Conservation (phyloP, 139 green algal genomes). For the Tetradesmus obliquus region DNA sequence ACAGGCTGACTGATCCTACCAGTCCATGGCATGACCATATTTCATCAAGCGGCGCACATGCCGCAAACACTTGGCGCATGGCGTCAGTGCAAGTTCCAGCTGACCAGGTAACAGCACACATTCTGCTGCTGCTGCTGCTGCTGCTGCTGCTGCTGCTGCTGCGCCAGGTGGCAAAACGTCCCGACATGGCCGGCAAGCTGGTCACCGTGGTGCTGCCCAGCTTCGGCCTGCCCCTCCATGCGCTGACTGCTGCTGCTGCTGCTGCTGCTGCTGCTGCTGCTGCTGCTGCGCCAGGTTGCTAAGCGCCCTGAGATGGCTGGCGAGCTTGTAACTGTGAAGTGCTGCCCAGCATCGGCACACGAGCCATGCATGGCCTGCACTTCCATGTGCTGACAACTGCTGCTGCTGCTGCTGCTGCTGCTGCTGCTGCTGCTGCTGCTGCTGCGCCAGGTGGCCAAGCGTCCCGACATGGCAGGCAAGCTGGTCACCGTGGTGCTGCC, state of each 20-base stretch:
- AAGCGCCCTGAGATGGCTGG: conserved; percentile 88
- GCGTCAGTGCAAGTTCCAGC: too few species aligned
- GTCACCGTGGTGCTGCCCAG: conserved; percentile 90
- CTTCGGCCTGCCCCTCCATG: conserved; percentile 70
- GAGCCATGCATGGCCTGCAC: too few species aligned
- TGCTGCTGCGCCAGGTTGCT: conserved; percentile 73
- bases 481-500: conserved; percentile 91
- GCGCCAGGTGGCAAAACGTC: conserved; percentile 79
- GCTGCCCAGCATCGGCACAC: conserved; percentile 89
- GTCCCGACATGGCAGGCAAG: conserved; percentile 90
- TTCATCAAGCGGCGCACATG: too few species aligned
- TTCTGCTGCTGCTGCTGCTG: background rate
- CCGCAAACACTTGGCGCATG: too few species aligned
- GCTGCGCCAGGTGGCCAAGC: conserved; percentile 76
- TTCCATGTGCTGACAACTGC: too few species aligned
- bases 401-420: too few species aligned
- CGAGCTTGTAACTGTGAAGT: conserved; percentile 83
- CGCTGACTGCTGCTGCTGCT: too few species aligned
- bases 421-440: background rate
- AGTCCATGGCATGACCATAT: too few species aligned
- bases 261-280: background rate
- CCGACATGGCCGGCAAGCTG: conserved; percentile 90
- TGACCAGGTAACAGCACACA: too few species aligned
- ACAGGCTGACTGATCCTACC: too few species aligned
- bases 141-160: background rate